Evolutionary conservation across 352 stramenopile species (phyloP).

Genomic region (Aphanomyces invadans): DNA sequence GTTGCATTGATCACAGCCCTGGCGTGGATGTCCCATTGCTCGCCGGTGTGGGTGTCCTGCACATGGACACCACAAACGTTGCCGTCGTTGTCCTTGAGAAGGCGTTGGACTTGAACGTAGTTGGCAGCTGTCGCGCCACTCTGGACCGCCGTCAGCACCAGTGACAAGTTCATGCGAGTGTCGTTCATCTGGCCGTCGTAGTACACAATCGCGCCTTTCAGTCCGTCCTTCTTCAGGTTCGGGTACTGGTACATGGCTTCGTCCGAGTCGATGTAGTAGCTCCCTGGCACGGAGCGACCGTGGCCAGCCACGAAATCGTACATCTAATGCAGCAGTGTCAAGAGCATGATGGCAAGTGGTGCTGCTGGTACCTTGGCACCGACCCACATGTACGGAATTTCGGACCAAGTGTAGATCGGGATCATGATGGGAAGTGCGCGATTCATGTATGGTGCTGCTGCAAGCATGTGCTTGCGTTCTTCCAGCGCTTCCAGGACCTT

Average conservation of each 20-base stretch:
- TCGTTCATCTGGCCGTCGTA: constrained; percentile 93
- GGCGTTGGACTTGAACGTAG: constrained; percentile 81
- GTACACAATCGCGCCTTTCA: constrained; percentile 89
- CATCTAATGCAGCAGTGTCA: constrained; percentile 24
- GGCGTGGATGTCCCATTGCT: constrained; percentile 86
- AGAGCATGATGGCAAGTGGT: neutral
- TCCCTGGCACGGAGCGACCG: constrained; percentile 84
- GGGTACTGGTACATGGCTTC: constrained; percentile 92
- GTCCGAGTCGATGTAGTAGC: constrained; percentile 86
- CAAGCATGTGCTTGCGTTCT: constrained; percentile 89
- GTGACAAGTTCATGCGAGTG: constrained; percentile 91
- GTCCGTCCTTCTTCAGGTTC: constrained; percentile 86
- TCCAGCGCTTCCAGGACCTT: constrained; percentile 81
- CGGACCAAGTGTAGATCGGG: constrained; percentile 93
- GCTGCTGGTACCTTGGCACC: constrained; percentile 56
- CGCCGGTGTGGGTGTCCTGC: constrained; percentile 79
- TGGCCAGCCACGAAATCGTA: constrained; percentile 89
- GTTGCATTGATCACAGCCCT: constrained; percentile 92
- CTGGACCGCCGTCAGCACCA: constrained; percentile 91
- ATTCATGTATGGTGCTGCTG: constrained; percentile 92
- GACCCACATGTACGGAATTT: constrained; percentile 92
- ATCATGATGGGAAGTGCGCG: constrained; percentile 93
- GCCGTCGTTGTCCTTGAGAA: constrained; percentile 83
- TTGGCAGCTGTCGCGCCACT: constrained; percentile 88
- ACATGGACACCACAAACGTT: constrained; percentile 84